Base-by-base conservation (phyloP, 805 yeast genomes). In the Yamadazyma takamatsuzukensis region DNA sequence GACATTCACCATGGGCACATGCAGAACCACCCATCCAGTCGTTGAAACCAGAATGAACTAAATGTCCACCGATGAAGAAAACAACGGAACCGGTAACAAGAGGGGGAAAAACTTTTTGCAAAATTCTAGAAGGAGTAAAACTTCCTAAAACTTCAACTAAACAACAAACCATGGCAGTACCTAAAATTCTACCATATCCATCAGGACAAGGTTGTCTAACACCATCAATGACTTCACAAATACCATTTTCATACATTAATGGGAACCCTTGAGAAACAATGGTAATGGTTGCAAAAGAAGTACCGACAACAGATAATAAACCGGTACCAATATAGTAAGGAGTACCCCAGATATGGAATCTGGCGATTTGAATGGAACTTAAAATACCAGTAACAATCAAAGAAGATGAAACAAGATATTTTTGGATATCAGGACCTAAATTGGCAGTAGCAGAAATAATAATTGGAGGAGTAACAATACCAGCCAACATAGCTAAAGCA, bases 41-140 rank as follows among this genome's bases (percentile, higher is more conserved):
- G 49, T 75, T 58, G 58, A 88, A 79, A 18, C 95, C 96, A 18
- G 84, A 58, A 41, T 66, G 64, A 39, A 86, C 69, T 46, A 87
- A 70, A 15, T 69, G 61, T 26, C 78, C 69, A 45, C 96, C 96
- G 49, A 87, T 86, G 18, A 88, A 68, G 34, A 87, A 58, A 18
- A 87, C 95, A 30, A 88, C 95, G 8, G 95, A 95, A 37, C 96
- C 96, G 18, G 95, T 87, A 40, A 88, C 95, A 33, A 85, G 63
- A 21, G 93, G 87, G 12, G 96, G 96, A 66, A 87, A 87, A 21
- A 83, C 49, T 39, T 67, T 76, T 53, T 83, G 85, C 43, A 87
- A 67, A 11, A 71, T 43, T 21, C 65, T 70, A 4, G 95, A 76
- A 7, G 96, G 96, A 45, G 81, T 56, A 55, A 88, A 87, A 0